Evolutionary conservation across 495 filamentous ascomycete species (phyloP).

Genomic region (Schizothecium vesticola): DNA sequence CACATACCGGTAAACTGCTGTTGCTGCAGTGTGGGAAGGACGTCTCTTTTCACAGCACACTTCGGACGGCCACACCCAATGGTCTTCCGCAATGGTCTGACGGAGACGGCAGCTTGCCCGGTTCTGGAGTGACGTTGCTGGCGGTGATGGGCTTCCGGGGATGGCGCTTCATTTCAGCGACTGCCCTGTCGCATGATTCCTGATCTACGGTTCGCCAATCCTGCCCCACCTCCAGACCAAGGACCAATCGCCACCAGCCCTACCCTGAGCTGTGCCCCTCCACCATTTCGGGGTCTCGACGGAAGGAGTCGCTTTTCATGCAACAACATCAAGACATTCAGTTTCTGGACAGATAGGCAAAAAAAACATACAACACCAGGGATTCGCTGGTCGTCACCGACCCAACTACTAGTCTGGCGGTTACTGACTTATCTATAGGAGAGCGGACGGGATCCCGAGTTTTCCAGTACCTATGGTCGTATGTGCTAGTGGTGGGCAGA

Average conservation of each 20-base stretch:
- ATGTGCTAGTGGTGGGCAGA: neutral
- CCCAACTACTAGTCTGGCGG: constrained; percentile 40
- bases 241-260: neutral
- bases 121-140: neutral
- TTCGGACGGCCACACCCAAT: neutral
- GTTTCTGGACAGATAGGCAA: neutral
- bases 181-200: neutral
- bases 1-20: neutral
- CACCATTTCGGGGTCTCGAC: neutral
- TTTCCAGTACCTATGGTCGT: constrained; percentile 9
- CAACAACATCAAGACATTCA: neutral
- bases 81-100: neutral
- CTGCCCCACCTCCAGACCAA: neutral
- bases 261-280: neutral
- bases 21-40: neutral
- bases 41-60: neutral
- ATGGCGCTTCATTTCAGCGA: neutral
- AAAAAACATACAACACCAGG: constrained; percentile 22
- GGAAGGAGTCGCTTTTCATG: neutral
- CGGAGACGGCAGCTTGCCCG: neutral
- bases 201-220: neutral
- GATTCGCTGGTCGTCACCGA: constrained; percentile 40
- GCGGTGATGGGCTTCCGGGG: neutral
- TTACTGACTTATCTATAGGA: constrained; percentile 37
- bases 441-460: constrained; percentile 20